These are phyloP conservation scores for Suillus placidus DNA, from an alignment of 768 basidiomycete species.

Conservation along the genomic window DNA sequence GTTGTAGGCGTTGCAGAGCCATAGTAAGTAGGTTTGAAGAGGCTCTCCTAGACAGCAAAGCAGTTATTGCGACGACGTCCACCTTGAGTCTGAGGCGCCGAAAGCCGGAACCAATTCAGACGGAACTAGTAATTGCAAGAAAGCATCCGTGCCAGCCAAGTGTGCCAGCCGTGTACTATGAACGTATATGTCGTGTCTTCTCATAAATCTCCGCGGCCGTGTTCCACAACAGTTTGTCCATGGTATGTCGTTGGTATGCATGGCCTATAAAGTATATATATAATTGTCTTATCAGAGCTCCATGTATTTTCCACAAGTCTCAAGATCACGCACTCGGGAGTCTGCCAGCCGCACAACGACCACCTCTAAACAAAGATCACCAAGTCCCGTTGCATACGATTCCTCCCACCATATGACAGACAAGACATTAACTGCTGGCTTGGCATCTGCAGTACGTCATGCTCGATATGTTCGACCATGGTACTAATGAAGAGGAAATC, in stretches of 20 bases:
- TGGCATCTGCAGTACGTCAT: not conserved
- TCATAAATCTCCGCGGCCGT: no score
- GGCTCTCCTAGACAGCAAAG: not conserved
- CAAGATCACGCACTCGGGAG: not conserved
- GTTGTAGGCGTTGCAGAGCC: conserved; percentile 65
- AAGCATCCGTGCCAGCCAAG: not conserved
- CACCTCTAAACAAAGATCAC: not conserved
- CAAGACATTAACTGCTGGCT: not conserved
- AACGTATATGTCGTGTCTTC: no score
- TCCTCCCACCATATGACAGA: not conserved
- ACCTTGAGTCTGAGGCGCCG: not conserved
- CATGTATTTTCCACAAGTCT: not conserved
- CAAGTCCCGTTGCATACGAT: not conserved
- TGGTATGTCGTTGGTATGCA: no score
- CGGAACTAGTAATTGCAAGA: not conserved
- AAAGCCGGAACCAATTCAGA: not conserved
- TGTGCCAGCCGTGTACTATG: not conserved
- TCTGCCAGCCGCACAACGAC: not conserved
- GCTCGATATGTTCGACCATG: no score
- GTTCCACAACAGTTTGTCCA: no score
- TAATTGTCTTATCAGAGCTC: not conserved
- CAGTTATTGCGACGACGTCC: not conserved
- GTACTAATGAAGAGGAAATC: not conserved
- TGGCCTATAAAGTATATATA: no score
- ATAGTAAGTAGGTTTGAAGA: conserved; percentile 11